Base-by-base conservation (phyloP, 345 rosid species). In the Noccaea caerulescens region DNA sequence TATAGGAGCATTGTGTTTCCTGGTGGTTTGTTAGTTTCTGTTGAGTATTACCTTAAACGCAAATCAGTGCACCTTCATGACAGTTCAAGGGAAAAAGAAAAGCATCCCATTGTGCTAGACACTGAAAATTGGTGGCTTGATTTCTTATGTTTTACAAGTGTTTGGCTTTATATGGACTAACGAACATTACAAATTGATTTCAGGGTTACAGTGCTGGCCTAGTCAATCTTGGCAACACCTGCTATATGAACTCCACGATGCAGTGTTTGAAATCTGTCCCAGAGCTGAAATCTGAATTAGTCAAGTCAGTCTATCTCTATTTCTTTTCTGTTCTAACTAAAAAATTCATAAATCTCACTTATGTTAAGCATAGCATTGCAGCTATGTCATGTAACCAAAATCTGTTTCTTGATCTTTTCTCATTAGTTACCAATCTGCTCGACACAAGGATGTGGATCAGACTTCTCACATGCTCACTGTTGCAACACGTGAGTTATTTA, bases 201-300 rank as follows among this genome's bases (percentile, higher is more conserved):
- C 85, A 94, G 99, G 99, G 98, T 81, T 88, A 92, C 58, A 88
- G 96, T 80, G 96, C 99, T 75, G 98, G 96, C 58, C 80, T 95
- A 44, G 76, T 84, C 75, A 95, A 95, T 77, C 84, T 95, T 56
- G 99, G 98, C 68, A 85, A 95, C 83, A 95, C 99, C 9, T 95
- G 99, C 82, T 95, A 92, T 81, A 92, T 95, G 99, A 95, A 95
- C 83, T 91, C 99, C 50, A 92, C 98, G 0, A 52, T 92, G 47
- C 98, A 94, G 70, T 94, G 99, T 80, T 77, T 94, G 78, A 97
- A 94, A 81, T 92, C 98, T 20, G 98, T 94, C 79, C 99, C 99
- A 23, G 98, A 94, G 79, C 81, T 94, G 87, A 92, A 92, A 76
- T 85, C 93, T 75, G 87, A 90, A 69, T 81, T 94, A 63, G 42